Percentiles rank a stretch among this genome's conserved stretches.
Evolutionary conservation across 1,284 basidiomycete species (phyloP).

Genomic region (Pseudozyma hubeiensis): DNA sequence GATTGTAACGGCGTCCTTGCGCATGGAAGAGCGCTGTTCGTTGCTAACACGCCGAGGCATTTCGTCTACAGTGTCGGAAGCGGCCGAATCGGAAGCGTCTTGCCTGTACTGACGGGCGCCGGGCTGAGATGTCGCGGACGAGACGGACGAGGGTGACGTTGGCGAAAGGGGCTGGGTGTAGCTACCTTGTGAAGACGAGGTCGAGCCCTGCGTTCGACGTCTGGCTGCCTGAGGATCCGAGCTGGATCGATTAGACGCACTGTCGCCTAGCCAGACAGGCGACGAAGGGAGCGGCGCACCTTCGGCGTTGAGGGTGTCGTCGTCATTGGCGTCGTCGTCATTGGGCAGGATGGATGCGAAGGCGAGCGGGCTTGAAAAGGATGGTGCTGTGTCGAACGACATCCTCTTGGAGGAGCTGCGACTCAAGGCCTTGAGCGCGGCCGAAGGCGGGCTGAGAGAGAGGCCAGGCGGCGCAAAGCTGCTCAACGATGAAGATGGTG

Average conservation of each 20-base stretch:
- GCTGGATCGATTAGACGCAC: background rate
- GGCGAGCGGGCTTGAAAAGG: conserved; percentile 66
- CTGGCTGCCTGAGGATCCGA: conserved; percentile 17
- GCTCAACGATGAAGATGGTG: conserved; percentile 20
- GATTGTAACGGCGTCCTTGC: conserved; percentile 11
- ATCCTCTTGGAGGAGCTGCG: conserved; percentile 49
- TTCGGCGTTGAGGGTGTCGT: conserved; percentile 24
- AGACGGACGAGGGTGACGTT: conserved; percentile 35
- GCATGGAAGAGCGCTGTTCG: conserved; percentile 17
- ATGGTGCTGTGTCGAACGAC: conserved; percentile 59
- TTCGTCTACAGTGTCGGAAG: conserved; percentile 29
- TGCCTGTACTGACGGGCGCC: conserved; percentile 24
- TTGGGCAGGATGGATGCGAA: conserved; percentile 58
- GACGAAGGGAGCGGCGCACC: conserved; percentile 5
- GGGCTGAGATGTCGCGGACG: conserved; percentile 25
- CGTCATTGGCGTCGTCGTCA: conserved; percentile 49
- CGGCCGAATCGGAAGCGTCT: conserved; percentile 27
- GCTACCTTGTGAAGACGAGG: conserved; percentile 30
- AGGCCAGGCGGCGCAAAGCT: conserved; percentile 24
- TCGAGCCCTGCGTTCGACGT: conserved; percentile 20
- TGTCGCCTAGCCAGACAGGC: conserved; percentile 1
- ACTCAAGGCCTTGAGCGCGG: conserved; percentile 36
- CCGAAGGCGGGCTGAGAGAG: conserved; percentile 37
- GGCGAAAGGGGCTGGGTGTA: conserved; percentile 28
- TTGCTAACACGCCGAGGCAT: conserved; percentile 11